These are phyloP conservation scores for Scalesia atractyloides DNA, from an alignment of 129 eudicot species.

Conservation along the genomic window DNA sequence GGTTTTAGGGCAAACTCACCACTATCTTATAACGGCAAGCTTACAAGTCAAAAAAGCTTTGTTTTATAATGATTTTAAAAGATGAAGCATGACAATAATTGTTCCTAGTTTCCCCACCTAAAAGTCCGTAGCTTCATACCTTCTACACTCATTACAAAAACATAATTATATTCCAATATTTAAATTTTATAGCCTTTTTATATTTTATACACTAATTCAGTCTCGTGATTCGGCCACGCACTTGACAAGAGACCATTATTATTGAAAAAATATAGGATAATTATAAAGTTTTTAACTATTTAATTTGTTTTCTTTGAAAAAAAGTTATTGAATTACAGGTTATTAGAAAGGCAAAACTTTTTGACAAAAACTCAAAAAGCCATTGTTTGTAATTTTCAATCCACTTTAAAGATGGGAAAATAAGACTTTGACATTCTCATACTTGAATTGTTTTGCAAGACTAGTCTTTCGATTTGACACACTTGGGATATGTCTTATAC, in stretches of 20 bases:
- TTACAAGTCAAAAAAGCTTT: slow-evolving; percentile 41
- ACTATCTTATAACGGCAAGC: slow-evolving; percentile 24
- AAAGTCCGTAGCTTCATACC: slow-evolving; percentile 35
- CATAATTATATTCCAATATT: slow-evolving; percentile 19
- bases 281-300: neutral
- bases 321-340: neutral
- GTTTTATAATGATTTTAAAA: slow-evolving; percentile 35
- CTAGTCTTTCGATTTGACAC: no score
- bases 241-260: slow-evolving; percentile 4
- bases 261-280: neutral
- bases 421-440: neutral
- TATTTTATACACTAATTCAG: neutral
- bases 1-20: slow-evolving; percentile 29
- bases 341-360: slow-evolving; percentile 13
- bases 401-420: slow-evolving; percentile 1
- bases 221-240: slow-evolving; percentile 19
- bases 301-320: neutral
- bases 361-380: slow-evolving; percentile 20
- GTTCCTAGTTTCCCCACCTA: slow-evolving; percentile 39
- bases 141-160: slow-evolving; percentile 36
- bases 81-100: slow-evolving; percentile 36
- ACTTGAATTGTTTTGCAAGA: neutral
- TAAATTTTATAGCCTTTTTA: neutral
- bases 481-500: no score
- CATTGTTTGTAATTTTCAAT: slow-evolving; percentile 33